Base-by-base conservation (phyloP, 176 grass and related monocot species). In the Carex scoparia region DNA sequence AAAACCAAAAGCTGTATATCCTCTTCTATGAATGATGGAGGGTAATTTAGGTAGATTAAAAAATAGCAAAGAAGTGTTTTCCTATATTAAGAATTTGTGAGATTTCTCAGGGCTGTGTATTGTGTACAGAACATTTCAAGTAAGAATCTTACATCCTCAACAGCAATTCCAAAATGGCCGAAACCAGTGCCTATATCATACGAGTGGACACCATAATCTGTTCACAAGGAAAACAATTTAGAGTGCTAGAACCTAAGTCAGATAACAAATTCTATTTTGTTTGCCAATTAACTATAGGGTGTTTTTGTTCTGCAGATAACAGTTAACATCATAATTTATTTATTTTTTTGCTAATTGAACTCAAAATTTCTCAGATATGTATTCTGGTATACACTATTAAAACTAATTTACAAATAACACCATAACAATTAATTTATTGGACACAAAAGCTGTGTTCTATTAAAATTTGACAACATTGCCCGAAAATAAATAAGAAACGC, bases 151-250 rank as follows among this genome's bases (percentile, higher is more conserved):
- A 98, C 95, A 78, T 98, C 93, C 57, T 94, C 95, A 83, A 98
- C 93, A 61, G 95, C 91, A 71, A 95, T 95, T 54, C 95, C 95
- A 78, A 98, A 98, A 69, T 98, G 95, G 62, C 93, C 95, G 0
- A 98, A 98, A 71, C 67, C 93, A 90, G 88, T 85, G 49, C 95
- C 95, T 4, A 95, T 91, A 51, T 98, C 46, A 76, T 98, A 94
- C 15, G 89, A 87, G 62, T 95, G 89, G 8, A 98, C 91, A 65
- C 95, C 95, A 88, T 98, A 98, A 82, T 98, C 95, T 98, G 91
- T 54, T 79, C 58, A 86, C 13, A 88, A 51, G 79, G 5, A 12
- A 69, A 72, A 53, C 35, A 37, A 60, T 28, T 44, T 33, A 61
- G 35, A 54, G 35, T 53, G 5, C 16, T 53, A 65, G 38, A 80